These are phyloP conservation scores for Epichloe aotearoae DNA, from an alignment of 2,329 filamentous ascomycete genomes.

Conservation along the genomic window DNA sequence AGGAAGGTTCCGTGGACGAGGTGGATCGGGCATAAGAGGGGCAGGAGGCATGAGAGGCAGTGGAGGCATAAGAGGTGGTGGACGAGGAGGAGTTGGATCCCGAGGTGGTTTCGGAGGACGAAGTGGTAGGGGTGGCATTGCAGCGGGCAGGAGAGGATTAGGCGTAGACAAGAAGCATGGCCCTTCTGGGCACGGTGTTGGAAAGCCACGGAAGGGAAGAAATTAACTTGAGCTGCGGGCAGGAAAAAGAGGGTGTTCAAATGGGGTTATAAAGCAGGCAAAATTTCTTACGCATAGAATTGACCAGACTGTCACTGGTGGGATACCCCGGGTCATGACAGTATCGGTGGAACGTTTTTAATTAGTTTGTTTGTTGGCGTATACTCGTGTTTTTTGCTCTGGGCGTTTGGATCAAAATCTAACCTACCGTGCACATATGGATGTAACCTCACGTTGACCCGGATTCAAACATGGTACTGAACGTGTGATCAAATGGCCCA, in stretches of 20 bases:
- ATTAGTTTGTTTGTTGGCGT: background rate
- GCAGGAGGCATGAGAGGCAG: conserved; percentile 13
- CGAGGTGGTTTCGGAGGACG: conserved; percentile 22
- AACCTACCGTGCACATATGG: background rate
- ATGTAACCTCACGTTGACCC: background rate
- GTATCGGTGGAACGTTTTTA: background rate
- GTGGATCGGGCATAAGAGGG: background rate
- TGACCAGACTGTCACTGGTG: background rate
- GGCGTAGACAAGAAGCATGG: conserved; percentile 37
- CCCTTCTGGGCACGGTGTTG: conserved; percentile 24
- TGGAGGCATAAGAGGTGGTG: conserved; percentile 16
- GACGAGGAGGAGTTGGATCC: conserved; percentile 13
- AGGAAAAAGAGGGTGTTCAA: background rate
- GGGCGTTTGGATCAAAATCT: too few species aligned
- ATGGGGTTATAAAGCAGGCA: background rate
- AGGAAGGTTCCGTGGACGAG: conserved; percentile 17
- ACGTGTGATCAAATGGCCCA: background rate
- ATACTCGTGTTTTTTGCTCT: too few species aligned
- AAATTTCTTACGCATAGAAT: background rate
- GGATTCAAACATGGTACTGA: background rate
- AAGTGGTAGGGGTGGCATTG: conserved; percentile 35
- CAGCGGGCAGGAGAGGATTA: conserved; percentile 33
- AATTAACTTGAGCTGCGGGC: background rate
- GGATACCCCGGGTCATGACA: background rate
- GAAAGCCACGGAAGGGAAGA: conserved; percentile 24